These are phyloP conservation scores for Euphorbia peplus DNA, from an alignment of 345 rosid genomes.

Conservation along the genomic window DNA sequence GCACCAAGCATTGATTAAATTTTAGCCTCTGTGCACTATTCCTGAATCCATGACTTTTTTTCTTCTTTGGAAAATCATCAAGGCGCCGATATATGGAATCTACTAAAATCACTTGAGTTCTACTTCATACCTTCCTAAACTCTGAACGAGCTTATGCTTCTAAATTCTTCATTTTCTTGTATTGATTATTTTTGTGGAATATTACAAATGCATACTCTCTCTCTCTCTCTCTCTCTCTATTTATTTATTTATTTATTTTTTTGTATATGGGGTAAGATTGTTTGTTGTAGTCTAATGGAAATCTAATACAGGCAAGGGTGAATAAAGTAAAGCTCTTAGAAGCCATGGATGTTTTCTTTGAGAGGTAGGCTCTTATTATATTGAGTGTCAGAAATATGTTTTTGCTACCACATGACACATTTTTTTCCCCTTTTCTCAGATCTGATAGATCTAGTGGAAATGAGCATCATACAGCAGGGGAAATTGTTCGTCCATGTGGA, in stretches of 20 bases:
- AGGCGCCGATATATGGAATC: neutral
- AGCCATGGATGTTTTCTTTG: conserved; percentile 88
- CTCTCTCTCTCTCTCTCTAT: neutral
- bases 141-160: neutral
- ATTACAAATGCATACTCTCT: neutral
- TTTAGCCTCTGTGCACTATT: neutral
- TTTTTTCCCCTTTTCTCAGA: conserved; percentile 37
- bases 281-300: conserved; percentile 14
- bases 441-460: conserved; percentile 57
- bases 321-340: conserved; percentile 77
- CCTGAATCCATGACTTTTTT: neutral
- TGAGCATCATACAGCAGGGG: conserved; percentile 54
- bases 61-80: neutral
- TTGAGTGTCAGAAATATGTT: conserved; percentile 12
- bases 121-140: neutral
- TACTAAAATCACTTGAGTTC: neutral
- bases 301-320: conserved; percentile 59
- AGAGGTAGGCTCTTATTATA: conserved; percentile 49
- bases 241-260: no score
- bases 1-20: no score
- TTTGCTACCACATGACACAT: conserved; percentile 8
- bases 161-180: neutral
- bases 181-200: neutral
- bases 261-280: neutral
- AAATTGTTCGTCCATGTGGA: conserved; percentile 70